phyloP scores from a whole-genome alignment of 1,139 yeast genomes.

The Diutina neorugosa region DNA sequence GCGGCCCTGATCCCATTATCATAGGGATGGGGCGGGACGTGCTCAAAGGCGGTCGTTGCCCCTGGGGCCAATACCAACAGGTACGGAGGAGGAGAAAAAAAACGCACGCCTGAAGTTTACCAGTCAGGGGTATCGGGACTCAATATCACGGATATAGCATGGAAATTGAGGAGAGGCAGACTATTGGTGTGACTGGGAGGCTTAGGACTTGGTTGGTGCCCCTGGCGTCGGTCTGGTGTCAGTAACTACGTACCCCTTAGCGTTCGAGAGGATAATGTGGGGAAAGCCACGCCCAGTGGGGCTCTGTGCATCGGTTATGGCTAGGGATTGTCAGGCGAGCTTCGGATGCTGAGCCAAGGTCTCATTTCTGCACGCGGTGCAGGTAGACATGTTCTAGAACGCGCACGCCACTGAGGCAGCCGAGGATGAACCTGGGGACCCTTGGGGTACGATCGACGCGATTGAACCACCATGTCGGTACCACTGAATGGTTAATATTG shows the following conservation, averaged over 20 bases:
- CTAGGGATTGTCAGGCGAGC: neutral
- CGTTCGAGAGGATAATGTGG: neutral
- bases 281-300: neutral
- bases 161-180: neutral
- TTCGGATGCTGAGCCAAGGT: neutral
- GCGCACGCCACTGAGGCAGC: neutral
- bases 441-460: too few species aligned
- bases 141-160: too few species aligned
- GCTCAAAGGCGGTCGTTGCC: neutral
- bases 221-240: neutral
- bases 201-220: neutral
- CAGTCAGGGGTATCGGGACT: neutral
- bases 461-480: too few species aligned
- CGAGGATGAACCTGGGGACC: too few species aligned
- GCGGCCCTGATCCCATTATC: neutral
- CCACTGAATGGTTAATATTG: too few species aligned
- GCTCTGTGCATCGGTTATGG: neutral
- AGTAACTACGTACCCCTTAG: neutral
- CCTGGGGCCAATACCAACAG: neutral
- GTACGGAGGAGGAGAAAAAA: too few species aligned
- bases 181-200: too few species aligned
- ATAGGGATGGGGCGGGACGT: neutral
- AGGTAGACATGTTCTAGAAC: neutral
- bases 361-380: neutral
- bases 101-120: neutral